A percentile compares a stretch with the other conserved stretches of the same genome.
Conservation (phyloP, 139 green algal species). For the Volvox reticuliferus region DNA sequence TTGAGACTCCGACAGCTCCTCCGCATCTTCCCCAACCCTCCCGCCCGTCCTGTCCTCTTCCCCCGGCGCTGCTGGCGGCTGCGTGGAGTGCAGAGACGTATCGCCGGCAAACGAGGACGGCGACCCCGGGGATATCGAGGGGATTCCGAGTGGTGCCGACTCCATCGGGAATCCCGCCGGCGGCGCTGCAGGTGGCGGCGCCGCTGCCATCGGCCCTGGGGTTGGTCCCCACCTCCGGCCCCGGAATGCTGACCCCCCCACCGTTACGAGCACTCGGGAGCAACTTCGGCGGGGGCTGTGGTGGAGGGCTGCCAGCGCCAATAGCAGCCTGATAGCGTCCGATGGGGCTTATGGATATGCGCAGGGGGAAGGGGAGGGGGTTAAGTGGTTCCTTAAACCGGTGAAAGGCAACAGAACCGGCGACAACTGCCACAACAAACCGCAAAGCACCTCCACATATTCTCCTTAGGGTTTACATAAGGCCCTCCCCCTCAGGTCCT, state of each 20-base stretch:
- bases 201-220: neutral
- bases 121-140: too few relatives aligned
- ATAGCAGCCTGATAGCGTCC: constrained; percentile 3
- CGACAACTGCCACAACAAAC: too few relatives aligned
- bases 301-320: neutral
- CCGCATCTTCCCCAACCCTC: neutral
- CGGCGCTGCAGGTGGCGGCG: neutral
- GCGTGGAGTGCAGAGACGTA: neutral
- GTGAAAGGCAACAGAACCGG: too few relatives aligned
- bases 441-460: too few relatives aligned
- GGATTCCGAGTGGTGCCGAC: too few relatives aligned
- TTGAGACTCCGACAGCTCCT: neutral
- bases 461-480: too few relatives aligned
- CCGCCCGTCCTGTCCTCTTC: neutral
- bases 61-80: too few relatives aligned
- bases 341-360: neutral
- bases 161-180: neutral
- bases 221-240: neutral
- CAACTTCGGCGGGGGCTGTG: neutral
- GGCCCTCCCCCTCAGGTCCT: too few relatives aligned
- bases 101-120: neutral
- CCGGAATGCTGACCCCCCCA: neutral
- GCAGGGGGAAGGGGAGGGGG: neutral
- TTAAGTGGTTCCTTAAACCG: too few relatives aligned
- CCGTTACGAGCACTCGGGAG: neutral